Percentiles rank a stretch among this genome's conserved stretches.
Evolutionary conservation across 2,329 filamentous ascomycete species (phyloP).

Genomic region (Golovinomyces cichoracearum): DNA sequence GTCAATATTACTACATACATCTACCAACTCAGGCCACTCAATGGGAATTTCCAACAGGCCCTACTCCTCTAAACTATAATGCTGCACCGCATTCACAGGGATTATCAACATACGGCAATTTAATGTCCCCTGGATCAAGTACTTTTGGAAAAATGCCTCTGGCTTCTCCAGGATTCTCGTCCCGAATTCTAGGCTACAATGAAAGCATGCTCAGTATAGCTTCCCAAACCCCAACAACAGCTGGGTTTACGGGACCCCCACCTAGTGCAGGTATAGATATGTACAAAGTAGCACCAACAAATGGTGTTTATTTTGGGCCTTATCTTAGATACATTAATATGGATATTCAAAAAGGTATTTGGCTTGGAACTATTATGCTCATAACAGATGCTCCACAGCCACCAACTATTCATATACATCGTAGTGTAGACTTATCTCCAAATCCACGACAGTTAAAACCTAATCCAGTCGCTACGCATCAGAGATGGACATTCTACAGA

Average conservation of each 20-base stretch:
- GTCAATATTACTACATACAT: constrained; percentile 98
- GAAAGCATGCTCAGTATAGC: constrained; percentile 68
- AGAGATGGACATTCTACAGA: constrained; percentile 85
- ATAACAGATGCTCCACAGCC: constrained; percentile 78
- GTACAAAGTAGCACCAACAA: constrained; percentile 81
- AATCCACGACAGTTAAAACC: constrained; percentile 72
- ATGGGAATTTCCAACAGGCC: constrained; percentile 96
- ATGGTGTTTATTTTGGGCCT: constrained; percentile 92
- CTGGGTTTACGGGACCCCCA: constrained; percentile 73
- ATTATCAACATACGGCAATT: constrained; percentile 45
- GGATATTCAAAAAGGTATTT: constrained; percentile 72
- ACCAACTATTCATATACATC: constrained; percentile 85
- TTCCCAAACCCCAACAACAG: constrained; percentile 44
- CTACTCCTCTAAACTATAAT: constrained; percentile 67
- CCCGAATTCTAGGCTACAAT: constrained; percentile 60
- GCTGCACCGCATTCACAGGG: constrained; percentile 61
- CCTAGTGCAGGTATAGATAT: constrained; percentile 72
- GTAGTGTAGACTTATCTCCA: constrained; percentile 69
- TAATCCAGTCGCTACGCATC: constrained; percentile 63
- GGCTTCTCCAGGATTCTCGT: constrained; percentile 58
- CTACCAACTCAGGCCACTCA: constrained; percentile 84
- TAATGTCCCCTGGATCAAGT: constrained; percentile 36
- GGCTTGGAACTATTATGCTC: constrained; percentile 81
- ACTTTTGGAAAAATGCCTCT: constrained; percentile 35
- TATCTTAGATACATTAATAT: constrained; percentile 93